A percentile compares a stretch with the other conserved stretches of the same genome.
These are phyloP conservation scores for Aspergillus sp. DNA, from an alignment of 2,329 filamentous ascomycete genomes.

Conservation along the genomic window DNA sequence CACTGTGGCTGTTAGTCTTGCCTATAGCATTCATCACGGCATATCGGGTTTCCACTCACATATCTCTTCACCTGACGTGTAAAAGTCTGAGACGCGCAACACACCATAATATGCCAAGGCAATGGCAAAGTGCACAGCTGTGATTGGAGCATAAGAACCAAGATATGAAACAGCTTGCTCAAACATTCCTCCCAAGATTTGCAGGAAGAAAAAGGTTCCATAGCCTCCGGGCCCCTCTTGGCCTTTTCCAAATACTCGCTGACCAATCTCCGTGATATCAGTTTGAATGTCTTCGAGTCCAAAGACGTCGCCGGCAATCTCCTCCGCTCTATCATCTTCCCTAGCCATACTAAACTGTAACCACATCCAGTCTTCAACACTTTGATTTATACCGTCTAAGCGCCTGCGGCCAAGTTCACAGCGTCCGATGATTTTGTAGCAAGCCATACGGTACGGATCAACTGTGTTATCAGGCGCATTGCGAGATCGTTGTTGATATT, in stretches of 20 bases:
- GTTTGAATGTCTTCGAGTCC: slow-evolving; percentile 70
- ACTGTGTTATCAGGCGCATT: slow-evolving; percentile 84
- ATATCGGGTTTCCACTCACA: slow-evolving; percentile 44
- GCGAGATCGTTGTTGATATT: slow-evolving; percentile 81
- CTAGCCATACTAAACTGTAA: slow-evolving; percentile 65
- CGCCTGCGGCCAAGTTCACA: slow-evolving; percentile 62
- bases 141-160: slow-evolving; percentile 87
- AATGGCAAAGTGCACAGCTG: slow-evolving; percentile 92
- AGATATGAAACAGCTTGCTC: slow-evolving; percentile 91
- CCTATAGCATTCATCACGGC: slow-evolving; percentile 2
- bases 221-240: slow-evolving; percentile 77
- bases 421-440: slow-evolving; percentile 94
- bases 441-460: slow-evolving; percentile 94
- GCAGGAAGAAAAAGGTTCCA: slow-evolving; percentile 90
- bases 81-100: slow-evolving; percentile 80
- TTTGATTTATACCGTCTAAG: slow-evolving; percentile 60
- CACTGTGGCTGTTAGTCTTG: slow-evolving; percentile 43
- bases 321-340: slow-evolving; percentile 62
- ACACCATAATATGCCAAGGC: slow-evolving; percentile 87
- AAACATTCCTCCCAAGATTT: slow-evolving; percentile 87
- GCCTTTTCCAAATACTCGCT: slow-evolving; percentile 84
- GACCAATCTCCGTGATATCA: slow-evolving; percentile 83
- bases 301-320: slow-evolving; percentile 64
- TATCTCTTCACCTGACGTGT: slow-evolving; percentile 70
- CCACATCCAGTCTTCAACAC: slow-evolving; percentile 69